Conservation (phyloP, 176 grass and related monocot genomes). For the Cenchrus purpureus region DNA sequence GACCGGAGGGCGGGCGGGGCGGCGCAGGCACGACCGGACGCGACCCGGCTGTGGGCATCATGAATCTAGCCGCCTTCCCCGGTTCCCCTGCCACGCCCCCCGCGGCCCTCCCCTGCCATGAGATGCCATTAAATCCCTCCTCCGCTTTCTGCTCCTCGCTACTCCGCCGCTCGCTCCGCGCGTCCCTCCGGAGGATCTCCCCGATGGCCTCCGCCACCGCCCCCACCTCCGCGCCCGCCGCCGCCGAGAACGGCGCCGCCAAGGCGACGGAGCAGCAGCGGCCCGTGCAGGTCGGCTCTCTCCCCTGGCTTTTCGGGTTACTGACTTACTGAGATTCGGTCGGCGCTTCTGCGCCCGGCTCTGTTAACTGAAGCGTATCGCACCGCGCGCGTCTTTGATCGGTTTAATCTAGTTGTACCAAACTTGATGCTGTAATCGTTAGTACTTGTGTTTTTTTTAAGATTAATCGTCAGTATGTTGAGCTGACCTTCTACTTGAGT, state of each 20-base stretch:
- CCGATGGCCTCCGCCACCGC: slow-evolving; percentile 42
- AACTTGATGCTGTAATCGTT: neutral
- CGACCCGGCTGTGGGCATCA: neutral
- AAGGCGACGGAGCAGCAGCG: slow-evolving; percentile 40
- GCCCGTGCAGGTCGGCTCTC: slow-evolving; percentile 49
- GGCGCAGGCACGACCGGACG: slow-evolving; percentile 14
- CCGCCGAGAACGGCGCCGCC: slow-evolving; percentile 34
- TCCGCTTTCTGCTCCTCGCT: slow-evolving; percentile 11
- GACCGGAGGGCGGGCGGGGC: neutral
- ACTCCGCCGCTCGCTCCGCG: slow-evolving; percentile 49
- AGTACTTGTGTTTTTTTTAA: too few species aligned
- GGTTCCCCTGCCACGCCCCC: slow-evolving; percentile 14
- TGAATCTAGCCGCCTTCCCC: slow-evolving; percentile 52
- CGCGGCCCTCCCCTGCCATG: slow-evolving; percentile 20
- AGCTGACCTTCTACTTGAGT: neutral
- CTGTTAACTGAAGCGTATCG: neutral
- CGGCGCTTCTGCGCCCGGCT: neutral
- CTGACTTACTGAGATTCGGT: slow-evolving; percentile 1
- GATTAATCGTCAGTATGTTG: neutral
- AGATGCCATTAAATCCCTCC: slow-evolving; percentile 56
- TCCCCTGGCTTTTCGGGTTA: neutral
- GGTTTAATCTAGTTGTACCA: neutral
- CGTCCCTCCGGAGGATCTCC: slow-evolving; percentile 39
- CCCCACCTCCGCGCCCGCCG: slow-evolving; percentile 35
- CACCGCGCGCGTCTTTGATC: neutral